These are phyloP conservation scores for Podaxis carcinomalis DNA, from an alignment of 768 basidiomycete species.

Conservation along the genomic window DNA sequence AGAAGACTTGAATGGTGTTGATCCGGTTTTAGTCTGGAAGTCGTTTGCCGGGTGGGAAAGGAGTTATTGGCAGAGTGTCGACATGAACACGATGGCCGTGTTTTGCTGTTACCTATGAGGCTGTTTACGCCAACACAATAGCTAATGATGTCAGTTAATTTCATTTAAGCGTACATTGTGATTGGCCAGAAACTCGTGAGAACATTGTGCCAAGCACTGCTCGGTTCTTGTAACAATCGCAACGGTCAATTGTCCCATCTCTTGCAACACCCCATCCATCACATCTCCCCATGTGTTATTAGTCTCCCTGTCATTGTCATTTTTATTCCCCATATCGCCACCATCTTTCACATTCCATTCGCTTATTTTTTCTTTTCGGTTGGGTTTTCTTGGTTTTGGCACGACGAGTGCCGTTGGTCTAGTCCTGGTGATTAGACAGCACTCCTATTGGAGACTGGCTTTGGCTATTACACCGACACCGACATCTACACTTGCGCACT, in stretches of 20 bases:
- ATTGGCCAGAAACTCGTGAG: not conserved
- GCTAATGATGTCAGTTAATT: too few relatives aligned
- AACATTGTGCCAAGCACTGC: not conserved
- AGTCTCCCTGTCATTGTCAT: not conserved
- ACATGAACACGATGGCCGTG: too few relatives aligned
- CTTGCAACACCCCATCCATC: too few relatives aligned
- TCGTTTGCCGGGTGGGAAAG: too few relatives aligned
- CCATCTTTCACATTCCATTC: not conserved
- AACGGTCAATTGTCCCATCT: not conserved
- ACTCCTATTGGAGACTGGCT: not conserved
- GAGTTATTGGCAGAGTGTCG: too few relatives aligned
- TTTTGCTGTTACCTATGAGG: too few relatives aligned
- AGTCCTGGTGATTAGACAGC: conserved; percentile 1
- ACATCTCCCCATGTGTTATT: not conserved
- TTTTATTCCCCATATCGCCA: not conserved
- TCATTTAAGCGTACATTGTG: too few relatives aligned
- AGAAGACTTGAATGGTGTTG: too few relatives aligned
- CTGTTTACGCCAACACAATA: too few relatives aligned
- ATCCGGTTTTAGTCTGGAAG: too few relatives aligned
- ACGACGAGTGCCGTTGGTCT: not conserved
- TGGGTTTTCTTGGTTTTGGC: not conserved
- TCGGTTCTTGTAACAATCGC: not conserved
- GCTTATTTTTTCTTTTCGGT: not conserved
- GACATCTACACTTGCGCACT: not conserved
- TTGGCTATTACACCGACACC: not conserved